These are phyloP conservation scores for Crithidia mellificae DNA, from an alignment of 208 protist genomes.

Conservation along the genomic window DNA sequence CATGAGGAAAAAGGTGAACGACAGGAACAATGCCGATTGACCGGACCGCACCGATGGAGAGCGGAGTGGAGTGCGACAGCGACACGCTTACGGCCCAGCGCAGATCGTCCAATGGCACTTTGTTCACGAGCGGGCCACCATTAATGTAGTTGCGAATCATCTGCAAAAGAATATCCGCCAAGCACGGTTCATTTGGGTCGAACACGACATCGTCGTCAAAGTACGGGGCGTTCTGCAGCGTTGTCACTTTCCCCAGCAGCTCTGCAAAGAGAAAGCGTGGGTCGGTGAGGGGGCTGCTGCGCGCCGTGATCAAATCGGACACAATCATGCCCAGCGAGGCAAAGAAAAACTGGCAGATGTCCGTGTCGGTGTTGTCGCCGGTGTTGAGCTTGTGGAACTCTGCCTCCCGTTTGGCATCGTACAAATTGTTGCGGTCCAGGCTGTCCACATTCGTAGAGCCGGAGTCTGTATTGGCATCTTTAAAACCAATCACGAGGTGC, in stretches of 20 bases:
- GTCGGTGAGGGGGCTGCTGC: conserved; percentile 77
- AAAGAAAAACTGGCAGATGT: conserved; percentile 91
- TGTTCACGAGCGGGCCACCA: conserved; percentile 86
- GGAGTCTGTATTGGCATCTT: conserved; percentile 36
- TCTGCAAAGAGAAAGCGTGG: conserved; percentile 68
- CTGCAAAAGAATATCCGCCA: conserved; percentile 87
- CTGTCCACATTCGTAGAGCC: conserved; percentile 18
- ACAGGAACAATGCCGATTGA: conserved; percentile 87
- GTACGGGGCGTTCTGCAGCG: conserved; percentile 88
- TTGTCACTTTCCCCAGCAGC: conserved; percentile 62
- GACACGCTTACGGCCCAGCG: conserved; percentile 87
- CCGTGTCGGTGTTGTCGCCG: conserved; percentile 54
- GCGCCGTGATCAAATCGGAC: conserved; percentile 77
- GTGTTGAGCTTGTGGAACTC: conserved; percentile 77
- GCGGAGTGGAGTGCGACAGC: conserved; percentile 86
- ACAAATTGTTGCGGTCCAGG: conserved; percentile 54
- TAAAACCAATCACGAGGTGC: conserved; percentile 74
- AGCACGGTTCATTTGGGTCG: conserved; percentile 56
- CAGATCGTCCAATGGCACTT: conserved; percentile 72
- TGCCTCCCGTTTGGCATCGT: conserved; percentile 64
- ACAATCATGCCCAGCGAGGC: conserved; percentile 86
- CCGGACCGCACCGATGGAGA: conserved; percentile 59
- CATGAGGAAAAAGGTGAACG: conserved; percentile 89
- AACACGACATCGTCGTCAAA: conserved; percentile 82
- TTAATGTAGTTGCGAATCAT: conserved; percentile 94